Evolutionary conservation across 805 yeast species (phyloP).

Genomic region (Wickerhamomyces silvicola): DNA sequence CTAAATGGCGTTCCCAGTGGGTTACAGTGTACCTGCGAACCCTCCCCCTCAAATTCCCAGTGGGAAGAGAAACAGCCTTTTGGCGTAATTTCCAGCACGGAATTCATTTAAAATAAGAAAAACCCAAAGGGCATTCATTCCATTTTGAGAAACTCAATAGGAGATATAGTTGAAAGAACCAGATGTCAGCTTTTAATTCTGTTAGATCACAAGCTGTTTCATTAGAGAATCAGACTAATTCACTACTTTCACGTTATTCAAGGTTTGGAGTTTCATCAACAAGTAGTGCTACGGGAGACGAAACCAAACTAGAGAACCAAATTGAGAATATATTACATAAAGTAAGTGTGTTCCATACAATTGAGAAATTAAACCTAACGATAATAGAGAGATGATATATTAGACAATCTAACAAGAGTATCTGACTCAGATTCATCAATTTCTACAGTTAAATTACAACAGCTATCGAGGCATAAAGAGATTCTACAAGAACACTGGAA

Average conservation of each 20-base stretch:
- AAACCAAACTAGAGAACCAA: slow-evolving; percentile 35
- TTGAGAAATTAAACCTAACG: background rate
- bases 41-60: background rate
- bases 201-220: slow-evolving; percentile 62
- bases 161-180: background rate
- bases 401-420: slow-evolving; percentile 45
- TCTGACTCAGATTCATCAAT: slow-evolving; percentile 51
- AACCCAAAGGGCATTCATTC: slow-evolving; percentile 3
- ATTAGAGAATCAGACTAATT: slow-evolving; percentile 63
- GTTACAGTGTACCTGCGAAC: background rate
- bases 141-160: slow-evolving; percentile 1
- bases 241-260: slow-evolving; percentile 45
- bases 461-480: slow-evolving; percentile 77
- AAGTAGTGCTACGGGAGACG: slow-evolving; percentile 42
- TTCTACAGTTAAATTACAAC: slow-evolving; percentile 72
- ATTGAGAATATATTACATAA: slow-evolving; percentile 47
- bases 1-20: no score
- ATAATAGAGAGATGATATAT: slow-evolving; percentile 42
- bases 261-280: slow-evolving; percentile 47
- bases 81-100: slow-evolving; percentile 4
- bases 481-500: slow-evolving; percentile 61
- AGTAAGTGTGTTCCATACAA: slow-evolving; percentile 11
- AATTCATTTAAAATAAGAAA: background rate
- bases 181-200: slow-evolving; percentile 52
- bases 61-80: no score